These are phyloP conservation scores for Exsudoporus frostii DNA, from an alignment of 768 basidiomycete genomes.

Conservation along the genomic window DNA sequence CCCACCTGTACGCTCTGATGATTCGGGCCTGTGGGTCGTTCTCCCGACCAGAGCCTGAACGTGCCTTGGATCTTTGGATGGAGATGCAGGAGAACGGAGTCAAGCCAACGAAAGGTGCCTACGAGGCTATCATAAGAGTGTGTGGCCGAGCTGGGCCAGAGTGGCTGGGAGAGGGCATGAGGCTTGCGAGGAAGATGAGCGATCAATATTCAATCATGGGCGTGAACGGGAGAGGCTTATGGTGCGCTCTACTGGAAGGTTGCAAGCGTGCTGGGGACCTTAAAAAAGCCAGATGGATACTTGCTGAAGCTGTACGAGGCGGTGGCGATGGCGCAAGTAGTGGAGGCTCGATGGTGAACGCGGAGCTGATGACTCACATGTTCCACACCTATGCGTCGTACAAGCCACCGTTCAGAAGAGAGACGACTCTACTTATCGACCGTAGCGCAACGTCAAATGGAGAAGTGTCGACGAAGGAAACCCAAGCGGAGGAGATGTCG, in stretches of 20 bases:
- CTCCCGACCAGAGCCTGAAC: slow-evolving; percentile 73
- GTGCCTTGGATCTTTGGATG: slow-evolving; percentile 87
- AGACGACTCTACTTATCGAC: slow-evolving; percentile 43
- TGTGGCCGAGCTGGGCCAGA: slow-evolving; percentile 66
- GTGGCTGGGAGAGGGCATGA: slow-evolving; percentile 79
- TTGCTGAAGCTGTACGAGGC: slow-evolving; percentile 65
- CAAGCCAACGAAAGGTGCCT: slow-evolving; percentile 63
- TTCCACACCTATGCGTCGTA: slow-evolving; percentile 89
- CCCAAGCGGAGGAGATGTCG: neutral
- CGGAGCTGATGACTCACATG: slow-evolving; percentile 74
- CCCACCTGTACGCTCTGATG: slow-evolving; percentile 76
- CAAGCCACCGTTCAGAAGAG: slow-evolving; percentile 61
- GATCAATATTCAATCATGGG: slow-evolving; percentile 50
- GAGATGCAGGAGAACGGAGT: slow-evolving; percentile 84
- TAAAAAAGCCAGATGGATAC: slow-evolving; percentile 79
- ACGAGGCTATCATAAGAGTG: slow-evolving; percentile 79
- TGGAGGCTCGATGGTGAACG: slow-evolving; percentile 44
- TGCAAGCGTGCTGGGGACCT: slow-evolving; percentile 87
- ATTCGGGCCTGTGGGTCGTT: slow-evolving; percentile 76
- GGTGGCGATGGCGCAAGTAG: slow-evolving; percentile 15
- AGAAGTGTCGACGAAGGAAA: slow-evolving; percentile 6
- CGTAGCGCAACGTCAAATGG: neutral
- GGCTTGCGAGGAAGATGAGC: slow-evolving; percentile 84
- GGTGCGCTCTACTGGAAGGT: slow-evolving; percentile 84
- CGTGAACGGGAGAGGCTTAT: slow-evolving; percentile 53